Percentiles rank a stretch among this genome's conserved stretches.
Evolutionary conservation across 192 early-diverging fungal genomes (phyloP).

Genomic region (Umbelopsis ramanniana): DNA sequence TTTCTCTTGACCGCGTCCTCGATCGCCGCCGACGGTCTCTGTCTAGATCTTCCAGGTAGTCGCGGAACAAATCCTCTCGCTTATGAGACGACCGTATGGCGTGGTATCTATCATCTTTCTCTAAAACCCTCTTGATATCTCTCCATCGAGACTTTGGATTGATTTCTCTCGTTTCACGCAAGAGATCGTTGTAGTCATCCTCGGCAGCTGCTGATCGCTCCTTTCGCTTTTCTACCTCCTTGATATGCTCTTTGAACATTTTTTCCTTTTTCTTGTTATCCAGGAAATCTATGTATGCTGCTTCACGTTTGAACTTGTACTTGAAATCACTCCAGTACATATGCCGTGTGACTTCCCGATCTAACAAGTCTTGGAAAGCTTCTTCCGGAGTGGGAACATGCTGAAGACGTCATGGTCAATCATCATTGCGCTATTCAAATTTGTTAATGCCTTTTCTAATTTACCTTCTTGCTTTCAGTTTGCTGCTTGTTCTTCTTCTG

Average conservation of each 20-base stretch:
- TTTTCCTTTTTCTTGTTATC: slow-evolving; percentile 65
- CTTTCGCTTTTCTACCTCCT: slow-evolving; percentile 33
- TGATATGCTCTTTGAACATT: slow-evolving; percentile 69
- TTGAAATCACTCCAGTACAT: slow-evolving; percentile 77
- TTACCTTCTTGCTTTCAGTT: slow-evolving; percentile 43
- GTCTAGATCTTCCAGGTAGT: slow-evolving; percentile 57
- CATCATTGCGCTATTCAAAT: neutral
- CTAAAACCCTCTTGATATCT: slow-evolving; percentile 66
- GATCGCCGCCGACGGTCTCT: slow-evolving; percentile 33
- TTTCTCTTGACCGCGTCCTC: neutral
- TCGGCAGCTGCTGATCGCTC: slow-evolving; percentile 35
- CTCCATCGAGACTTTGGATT: slow-evolving; percentile 64
- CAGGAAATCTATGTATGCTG: slow-evolving; percentile 57
- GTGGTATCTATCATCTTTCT: slow-evolving; percentile 66
- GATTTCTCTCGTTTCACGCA: slow-evolving; percentile 62
- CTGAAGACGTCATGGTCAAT: neutral
- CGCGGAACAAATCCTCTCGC: slow-evolving; percentile 72
- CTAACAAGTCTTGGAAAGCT: slow-evolving; percentile 60
- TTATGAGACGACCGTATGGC: slow-evolving; percentile 64
- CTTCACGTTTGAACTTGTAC: slow-evolving; percentile 69
- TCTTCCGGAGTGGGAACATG: slow-evolving; percentile 43
- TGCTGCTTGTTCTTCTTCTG: slow-evolving; percentile 55
- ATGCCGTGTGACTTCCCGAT: slow-evolving; percentile 53
- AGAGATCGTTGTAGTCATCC: slow-evolving; percentile 61
- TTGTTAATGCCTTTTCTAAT: neutral